Conservation (phyloP, 345 rosid genomes). For the Microthlaspi erraticum region DNA sequence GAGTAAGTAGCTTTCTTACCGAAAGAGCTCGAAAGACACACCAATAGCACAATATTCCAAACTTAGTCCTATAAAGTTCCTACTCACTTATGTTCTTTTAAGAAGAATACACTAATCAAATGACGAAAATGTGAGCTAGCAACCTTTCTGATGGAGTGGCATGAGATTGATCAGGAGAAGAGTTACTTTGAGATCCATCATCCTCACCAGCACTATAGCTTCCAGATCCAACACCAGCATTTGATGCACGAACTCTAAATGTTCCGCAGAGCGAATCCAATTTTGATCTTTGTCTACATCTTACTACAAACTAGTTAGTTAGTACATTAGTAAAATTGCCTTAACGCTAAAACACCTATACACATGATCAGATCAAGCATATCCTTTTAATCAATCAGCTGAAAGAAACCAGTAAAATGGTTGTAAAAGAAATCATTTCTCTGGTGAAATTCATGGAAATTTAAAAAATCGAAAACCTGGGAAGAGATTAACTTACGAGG, state of each 20-base stretch:
- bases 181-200: conserved; percentile 50
- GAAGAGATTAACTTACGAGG: conserved; percentile 53
- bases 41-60: background rate
- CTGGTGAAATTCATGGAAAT: background rate
- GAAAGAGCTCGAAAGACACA: conserved; percentile 8
- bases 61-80: background rate
- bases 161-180: conserved; percentile 48
- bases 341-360: background rate
- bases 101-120: conserved; percentile 3
- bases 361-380: background rate
- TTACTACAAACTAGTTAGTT: conserved; percentile 55
- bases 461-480: conserved; percentile 10
- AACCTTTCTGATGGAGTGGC: conserved; percentile 61
- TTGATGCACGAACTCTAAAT: conserved; percentile 66
- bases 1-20: background rate
- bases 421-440: conserved; percentile 1
- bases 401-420: background rate
- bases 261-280: conserved; percentile 43
- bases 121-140: conserved; percentile 39
- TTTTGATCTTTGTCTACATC: conserved; percentile 60
- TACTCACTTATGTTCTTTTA: background rate
- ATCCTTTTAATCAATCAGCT: conserved; percentile 20
- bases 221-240: conserved; percentile 72
- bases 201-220: conserved; percentile 62
- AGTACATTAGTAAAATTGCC: conserved; percentile 12